Percentiles rank a stretch among this genome's conserved stretches.
Conservation (phyloP, 441 rosid species). For the Metrosideros polymorpha region DNA sequence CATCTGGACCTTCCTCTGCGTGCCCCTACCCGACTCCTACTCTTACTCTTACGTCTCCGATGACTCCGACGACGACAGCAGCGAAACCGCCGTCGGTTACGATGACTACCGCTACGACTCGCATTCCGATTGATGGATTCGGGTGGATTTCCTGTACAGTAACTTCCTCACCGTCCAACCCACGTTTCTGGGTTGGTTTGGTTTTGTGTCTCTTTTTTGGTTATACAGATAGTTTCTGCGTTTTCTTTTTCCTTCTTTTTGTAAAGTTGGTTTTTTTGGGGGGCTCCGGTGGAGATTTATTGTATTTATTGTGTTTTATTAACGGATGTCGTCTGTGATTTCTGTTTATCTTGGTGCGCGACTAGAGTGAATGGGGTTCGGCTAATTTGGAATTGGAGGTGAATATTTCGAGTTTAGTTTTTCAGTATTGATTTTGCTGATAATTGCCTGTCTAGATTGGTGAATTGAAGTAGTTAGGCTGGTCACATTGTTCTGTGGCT, state of each 20-base stretch:
- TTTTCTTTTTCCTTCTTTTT: background rate
- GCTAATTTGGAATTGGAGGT: background rate
- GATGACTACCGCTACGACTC: slow-evolving; percentile 30
- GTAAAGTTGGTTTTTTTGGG: background rate
- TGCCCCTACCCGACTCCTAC: slow-evolving; percentile 51
- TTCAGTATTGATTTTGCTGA: background rate
- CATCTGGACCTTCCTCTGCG: slow-evolving; percentile 65
- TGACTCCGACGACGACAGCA: slow-evolving; percentile 1
- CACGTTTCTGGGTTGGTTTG: background rate
- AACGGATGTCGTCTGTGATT: background rate
- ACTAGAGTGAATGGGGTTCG: background rate
- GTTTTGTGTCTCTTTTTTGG: background rate
- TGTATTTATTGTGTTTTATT: background rate
- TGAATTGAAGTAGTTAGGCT: background rate
- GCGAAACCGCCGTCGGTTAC: slow-evolving; percentile 14
- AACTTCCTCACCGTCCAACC: background rate
- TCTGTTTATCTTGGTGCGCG: background rate
- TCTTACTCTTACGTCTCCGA: slow-evolving; percentile 11
- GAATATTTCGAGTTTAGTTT: background rate
- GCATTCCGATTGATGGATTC: slow-evolving; percentile 38
- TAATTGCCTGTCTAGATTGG: background rate
- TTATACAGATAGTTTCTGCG: background rate
- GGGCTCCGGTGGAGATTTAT: background rate
- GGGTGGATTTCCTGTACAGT: slow-evolving; percentile 1
- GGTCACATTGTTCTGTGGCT: background rate